Conservation (phyloP, 345 rosid species). For the Brassica nigra region DNA sequence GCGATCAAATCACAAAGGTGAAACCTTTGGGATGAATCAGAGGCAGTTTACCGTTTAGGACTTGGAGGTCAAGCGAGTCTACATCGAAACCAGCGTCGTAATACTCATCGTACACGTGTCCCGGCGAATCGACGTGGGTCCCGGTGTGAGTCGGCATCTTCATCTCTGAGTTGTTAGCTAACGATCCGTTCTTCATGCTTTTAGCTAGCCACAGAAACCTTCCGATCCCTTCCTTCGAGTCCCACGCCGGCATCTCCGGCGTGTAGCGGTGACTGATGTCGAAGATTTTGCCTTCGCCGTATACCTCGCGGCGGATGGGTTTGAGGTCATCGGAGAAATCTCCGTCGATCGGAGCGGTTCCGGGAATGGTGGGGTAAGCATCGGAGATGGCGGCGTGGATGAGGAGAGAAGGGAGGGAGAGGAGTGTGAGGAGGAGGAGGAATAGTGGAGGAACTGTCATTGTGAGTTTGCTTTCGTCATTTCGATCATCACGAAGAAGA, state of each 20-base stretch:
- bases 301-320: slow-evolving; percentile 79
- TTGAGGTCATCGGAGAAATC: slow-evolving; percentile 29
- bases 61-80: slow-evolving; percentile 78
- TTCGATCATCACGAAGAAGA: slow-evolving; percentile 27
- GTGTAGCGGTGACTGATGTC: slow-evolving; percentile 79
- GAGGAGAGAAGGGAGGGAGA: slow-evolving; percentile 25
- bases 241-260: slow-evolving; percentile 59
- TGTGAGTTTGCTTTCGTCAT: not conserved
- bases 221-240: slow-evolving; percentile 52
- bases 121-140: slow-evolving; percentile 91
- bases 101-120: slow-evolving; percentile 72
- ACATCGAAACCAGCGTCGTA: slow-evolving; percentile 87
- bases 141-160: slow-evolving; percentile 81
- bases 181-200: slow-evolving; percentile 87
- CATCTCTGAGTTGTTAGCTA: slow-evolving; percentile 71
- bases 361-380: slow-evolving; percentile 49
- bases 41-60: slow-evolving; percentile 53
- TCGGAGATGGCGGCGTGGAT: slow-evolving; percentile 17
- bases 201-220: slow-evolving; percentile 62
- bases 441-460: slow-evolving; percentile 26
- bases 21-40: not conserved
- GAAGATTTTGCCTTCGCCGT: slow-evolving; percentile 62
- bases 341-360: slow-evolving; percentile 31
- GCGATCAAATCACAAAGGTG: not conserved
- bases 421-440: slow-evolving; percentile 34